A percentile compares a stretch with the other conserved stretches of the same genome.
These are phyloP conservation scores for Buddleja alternifolia DNA, from an alignment of 257 asterid species.

Conservation along the genomic window DNA sequence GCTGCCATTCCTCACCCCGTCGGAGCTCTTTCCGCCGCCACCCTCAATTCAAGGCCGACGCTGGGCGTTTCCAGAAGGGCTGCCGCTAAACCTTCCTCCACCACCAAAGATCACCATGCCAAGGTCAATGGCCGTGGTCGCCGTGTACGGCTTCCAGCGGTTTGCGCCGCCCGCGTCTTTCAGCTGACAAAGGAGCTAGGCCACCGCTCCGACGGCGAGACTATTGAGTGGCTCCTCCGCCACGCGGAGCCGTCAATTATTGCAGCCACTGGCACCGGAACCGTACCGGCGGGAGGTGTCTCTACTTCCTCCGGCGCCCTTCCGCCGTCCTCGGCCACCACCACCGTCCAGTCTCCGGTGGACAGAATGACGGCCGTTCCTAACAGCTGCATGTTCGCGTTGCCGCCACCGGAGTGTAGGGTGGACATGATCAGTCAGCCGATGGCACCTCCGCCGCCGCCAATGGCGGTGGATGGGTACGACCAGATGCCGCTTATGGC, in stretches of 20 bases:
- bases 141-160: conserved; percentile 35
- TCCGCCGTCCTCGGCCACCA: conserved; percentile 23
- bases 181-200: conserved; percentile 40
- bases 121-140: conserved; percentile 44
- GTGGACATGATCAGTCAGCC: conserved; percentile 18
- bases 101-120: conserved; percentile 35
- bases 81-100: neutral
- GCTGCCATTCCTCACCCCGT: conserved; percentile 7
- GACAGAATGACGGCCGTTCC: neutral
- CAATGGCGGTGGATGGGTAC: conserved; percentile 33
- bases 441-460: conserved; percentile 27
- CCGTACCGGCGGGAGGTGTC: conserved; percentile 28
- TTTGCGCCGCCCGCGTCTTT: conserved; percentile 37
- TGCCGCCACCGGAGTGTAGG: conserved; percentile 26
- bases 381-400: neutral
- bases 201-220: conserved; percentile 39
- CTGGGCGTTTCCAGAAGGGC: neutral
- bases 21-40: neutral
- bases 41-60: neutral
- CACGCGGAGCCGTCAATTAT: conserved; percentile 40
- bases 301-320: conserved; percentile 32
- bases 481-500: conserved; percentile 55
- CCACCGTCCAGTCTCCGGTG: conserved; percentile 26
- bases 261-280: conserved; percentile 39
- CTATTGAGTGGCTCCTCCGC: conserved; percentile 44